Evolutionary conservation across 2,329 filamentous ascomycete genomes (phyloP).

Genomic region (Rhynchosporium agropyri): DNA sequence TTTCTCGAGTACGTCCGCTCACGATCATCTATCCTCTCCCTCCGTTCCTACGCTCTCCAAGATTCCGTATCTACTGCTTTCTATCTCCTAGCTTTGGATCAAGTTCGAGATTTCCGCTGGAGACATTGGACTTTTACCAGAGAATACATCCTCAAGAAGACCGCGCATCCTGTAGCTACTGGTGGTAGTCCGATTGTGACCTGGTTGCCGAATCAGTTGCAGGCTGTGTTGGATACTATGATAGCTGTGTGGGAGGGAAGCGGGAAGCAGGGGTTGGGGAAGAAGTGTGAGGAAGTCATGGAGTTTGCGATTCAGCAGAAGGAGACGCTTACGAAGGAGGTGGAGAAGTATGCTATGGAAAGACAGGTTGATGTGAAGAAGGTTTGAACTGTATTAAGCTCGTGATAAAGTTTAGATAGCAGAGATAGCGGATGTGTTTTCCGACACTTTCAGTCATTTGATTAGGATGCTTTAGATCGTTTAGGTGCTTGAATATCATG

Average conservation of each 20-base stretch:
- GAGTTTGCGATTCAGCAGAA: constrained; percentile 65
- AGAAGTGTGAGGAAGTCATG: constrained; percentile 63
- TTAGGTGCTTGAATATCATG: no score
- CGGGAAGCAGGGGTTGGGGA: constrained; percentile 35
- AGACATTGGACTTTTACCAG: constrained; percentile 84
- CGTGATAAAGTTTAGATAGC: not conserved
- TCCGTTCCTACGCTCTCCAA: constrained; percentile 61
- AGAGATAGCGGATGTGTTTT: not conserved
- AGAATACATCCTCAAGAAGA: constrained; percentile 82
- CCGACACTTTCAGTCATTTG: no score
- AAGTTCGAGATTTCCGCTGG: constrained; percentile 82
- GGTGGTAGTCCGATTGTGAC: constrained; percentile 82
- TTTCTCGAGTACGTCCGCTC: constrained; percentile 75
- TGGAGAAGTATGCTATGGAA: constrained; percentile 73
- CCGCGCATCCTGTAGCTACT: constrained; percentile 74
- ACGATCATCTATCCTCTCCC: constrained; percentile 51
- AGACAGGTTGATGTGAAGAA: constrained; percentile 41
- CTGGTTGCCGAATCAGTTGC: constrained; percentile 81
- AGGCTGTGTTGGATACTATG: constrained; percentile 75
- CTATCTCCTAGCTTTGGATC: constrained; percentile 68
- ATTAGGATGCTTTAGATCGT: no score
- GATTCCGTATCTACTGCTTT: constrained; percentile 59
- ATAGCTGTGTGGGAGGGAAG: constrained; percentile 52
- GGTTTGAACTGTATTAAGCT: not conserved
- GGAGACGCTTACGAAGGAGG: constrained; percentile 70